Evolutionary conservation across 495 filamentous ascomycete genomes (phyloP), one percentile per base, ranked within the genome.

Genomic region (Penicillium samsonianum): DNA sequence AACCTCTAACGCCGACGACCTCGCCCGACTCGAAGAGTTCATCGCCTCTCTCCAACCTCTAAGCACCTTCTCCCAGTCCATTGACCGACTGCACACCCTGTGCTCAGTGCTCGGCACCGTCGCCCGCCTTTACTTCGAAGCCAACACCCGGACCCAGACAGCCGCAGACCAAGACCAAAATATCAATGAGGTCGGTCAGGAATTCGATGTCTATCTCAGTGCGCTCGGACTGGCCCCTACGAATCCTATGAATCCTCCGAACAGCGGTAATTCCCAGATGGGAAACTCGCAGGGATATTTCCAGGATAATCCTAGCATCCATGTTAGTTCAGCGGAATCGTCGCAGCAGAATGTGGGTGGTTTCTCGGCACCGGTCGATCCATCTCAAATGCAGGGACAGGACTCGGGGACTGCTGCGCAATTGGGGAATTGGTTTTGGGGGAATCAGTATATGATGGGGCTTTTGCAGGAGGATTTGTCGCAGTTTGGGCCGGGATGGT

Each of bases 391-490:
- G 8, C 69, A 51, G 20, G 56, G 12, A 22, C 65, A 52, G 45
- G 63, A 51, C 50, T 20, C 60, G 49, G 23, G 50, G 37, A 28
- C 55, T 52, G 25, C 59, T 16, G 22, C 49, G 26, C 79, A 84
- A 53, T 61, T 89, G 10, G 83, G 82, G 20, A 85, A 85, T 58
- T 89, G 85, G 86, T 89, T 85, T 59, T 86, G 82, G 31, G 83
- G 85, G 0, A 86, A 86, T 61, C 80, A 82, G 40, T 81, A 85
- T 62, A 84, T 89, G 71, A 74, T 88, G 73, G 82, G 81, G 0
- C 55, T 89, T 55, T 57, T 88, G 47, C 84, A 87, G 59, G 82
- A 83, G 59, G 84, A 87, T 64, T 46, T 84, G 19, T 78, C 79
- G 10, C 68, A 76, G 52, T 80, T 86, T 40, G 78, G 81, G 56